Evolutionary conservation across 768 basidiomycete species (phyloP), one percentile per base, ranked within the genome.

Genomic region (Dacryopinax spathularia): DNA sequence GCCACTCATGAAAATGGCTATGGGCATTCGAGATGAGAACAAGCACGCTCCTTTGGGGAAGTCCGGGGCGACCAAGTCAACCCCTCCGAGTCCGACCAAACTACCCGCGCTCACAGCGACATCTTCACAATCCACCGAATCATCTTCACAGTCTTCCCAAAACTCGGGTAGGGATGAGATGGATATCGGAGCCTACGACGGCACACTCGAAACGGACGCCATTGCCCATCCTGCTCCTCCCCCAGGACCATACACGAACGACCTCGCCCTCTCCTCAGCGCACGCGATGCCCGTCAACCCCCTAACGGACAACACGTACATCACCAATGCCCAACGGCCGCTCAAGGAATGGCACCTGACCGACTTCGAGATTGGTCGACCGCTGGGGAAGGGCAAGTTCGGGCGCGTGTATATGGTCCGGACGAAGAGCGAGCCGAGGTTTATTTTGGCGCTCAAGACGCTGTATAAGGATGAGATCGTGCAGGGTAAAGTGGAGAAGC

Each of bases 381-480:
- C 93, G 2, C 81, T 99, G 1, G 96, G 96, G n/a, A 97, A 98
- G 73, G 96, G 96, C 48, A 98, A 98, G 77, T 99, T 98, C 69
- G 96, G 96, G 0, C 88, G 92, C 1, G 96, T 99, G 27, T 98
- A 99, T 79, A 94, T 98, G 87, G 92, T 95, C 44, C 84, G 94
- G 60, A 97, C 95, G 20, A 95, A 94, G 73, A 74, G 78, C 65
- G 82, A 86, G 65, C 91, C 93, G 0, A 83, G 86, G 65, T 98
- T 89, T 78, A 95, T 97, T 72, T 84, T 98, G 70, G 95, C 95
- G 25, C 84, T 98, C 75, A 98, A 98, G 76, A 93, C 90, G 66
- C 80, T 97, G 63, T 94, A 94, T 81, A 99, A 98, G 77, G 87
- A 88, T 62, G 96, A 99, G 75, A 88, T 99, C 71, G 84, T 98